Conservation (phyloP, 331 rosid genomes). For the Rosa hybrid region DNA sequence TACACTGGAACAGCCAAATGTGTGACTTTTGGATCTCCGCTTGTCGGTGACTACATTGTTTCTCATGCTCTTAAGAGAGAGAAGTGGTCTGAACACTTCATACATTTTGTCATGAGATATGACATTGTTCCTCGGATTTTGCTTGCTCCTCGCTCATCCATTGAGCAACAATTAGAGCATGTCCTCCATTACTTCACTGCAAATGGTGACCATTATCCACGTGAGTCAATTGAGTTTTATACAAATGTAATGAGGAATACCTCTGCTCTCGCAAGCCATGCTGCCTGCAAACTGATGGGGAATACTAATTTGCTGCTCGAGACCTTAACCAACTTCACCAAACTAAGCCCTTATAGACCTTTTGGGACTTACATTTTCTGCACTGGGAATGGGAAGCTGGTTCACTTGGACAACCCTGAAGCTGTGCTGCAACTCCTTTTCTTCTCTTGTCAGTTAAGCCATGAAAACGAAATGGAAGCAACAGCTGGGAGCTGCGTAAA, state of each 20-base stretch:
- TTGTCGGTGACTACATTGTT: slow-evolving; percentile 61
- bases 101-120: slow-evolving; percentile 55
- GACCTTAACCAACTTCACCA: slow-evolving; percentile 40
- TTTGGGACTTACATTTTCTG: slow-evolving; percentile 68
- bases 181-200: slow-evolving; percentile 38
- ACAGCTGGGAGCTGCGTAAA: slow-evolving; percentile 37
- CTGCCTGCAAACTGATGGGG: slow-evolving; percentile 65
- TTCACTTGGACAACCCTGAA: slow-evolving; percentile 42
- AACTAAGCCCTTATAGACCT: slow-evolving; percentile 71
- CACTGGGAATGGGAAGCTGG: slow-evolving; percentile 40
- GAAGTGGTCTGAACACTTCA: slow-evolving; percentile 59
- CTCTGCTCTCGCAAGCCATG: slow-evolving; percentile 51
- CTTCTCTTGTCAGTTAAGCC: slow-evolving; percentile 45
- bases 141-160: slow-evolving; percentile 57
- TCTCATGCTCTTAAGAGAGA: slow-evolving; percentile 77
- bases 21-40: slow-evolving; percentile 83
- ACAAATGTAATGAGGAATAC: slow-evolving; percentile 51
- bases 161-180: slow-evolving; percentile 16
- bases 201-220: background rate
- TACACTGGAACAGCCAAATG: slow-evolving; percentile 28
- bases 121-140: slow-evolving; percentile 67
- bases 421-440: slow-evolving; percentile 61
- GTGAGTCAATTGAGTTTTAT: slow-evolving; percentile 30
- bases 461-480: slow-evolving; percentile 20
- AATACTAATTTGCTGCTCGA: slow-evolving; percentile 58